A percentile compares a stretch with the other conserved stretches of the same genome.
These are phyloP conservation scores for Aspergillus sp. DNA, from an alignment of 2,329 filamentous ascomycete genomes.

Conservation along the genomic window DNA sequence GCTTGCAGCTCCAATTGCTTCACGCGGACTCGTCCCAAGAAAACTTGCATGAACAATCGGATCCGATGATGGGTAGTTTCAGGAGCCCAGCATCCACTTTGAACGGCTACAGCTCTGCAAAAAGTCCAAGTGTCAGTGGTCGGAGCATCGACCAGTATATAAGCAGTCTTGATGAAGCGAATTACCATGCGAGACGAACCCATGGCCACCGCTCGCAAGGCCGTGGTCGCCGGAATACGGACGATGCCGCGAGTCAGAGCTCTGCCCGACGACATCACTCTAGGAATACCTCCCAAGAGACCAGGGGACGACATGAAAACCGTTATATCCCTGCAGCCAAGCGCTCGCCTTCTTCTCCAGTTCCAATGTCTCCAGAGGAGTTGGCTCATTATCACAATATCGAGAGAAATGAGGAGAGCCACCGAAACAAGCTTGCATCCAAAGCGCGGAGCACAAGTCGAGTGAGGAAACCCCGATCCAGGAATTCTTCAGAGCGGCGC, in stretches of 20 bases:
- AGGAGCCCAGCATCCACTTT: constrained; percentile 38
- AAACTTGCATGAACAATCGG: constrained; percentile 53
- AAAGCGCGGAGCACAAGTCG: constrained; percentile 50
- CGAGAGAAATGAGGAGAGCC: constrained; percentile 51
- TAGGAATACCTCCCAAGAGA: constrained; percentile 65
- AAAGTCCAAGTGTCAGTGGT: constrained; percentile 60
- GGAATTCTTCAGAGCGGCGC: constrained; percentile 28
- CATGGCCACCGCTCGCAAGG: constrained; percentile 48
- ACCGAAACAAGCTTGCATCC: constrained; percentile 39
- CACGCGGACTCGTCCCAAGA: constrained; percentile 53
- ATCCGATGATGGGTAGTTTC: constrained; percentile 48
- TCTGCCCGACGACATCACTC: constrained; percentile 49
- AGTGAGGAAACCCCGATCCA: constrained; percentile 46
- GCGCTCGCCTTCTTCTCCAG: constrained; percentile 84
- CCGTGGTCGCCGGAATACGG: constrained; percentile 51
- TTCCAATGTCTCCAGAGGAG: constrained; percentile 93
- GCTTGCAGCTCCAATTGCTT: constrained; percentile 64
- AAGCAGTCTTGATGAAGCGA: constrained; percentile 77
- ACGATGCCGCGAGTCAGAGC: constrained; percentile 46
- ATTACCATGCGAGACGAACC: constrained; percentile 57
- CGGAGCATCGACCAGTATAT: constrained; percentile 81
- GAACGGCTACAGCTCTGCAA: constrained; percentile 50
- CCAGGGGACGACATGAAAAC: constrained; percentile 63
- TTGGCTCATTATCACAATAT: constrained; percentile 49
- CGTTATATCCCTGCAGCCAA: constrained; percentile 75